Base-by-base conservation (phyloP, 2,329 filamentous ascomycete genomes). In the Xylariaceae sp. region DNA sequence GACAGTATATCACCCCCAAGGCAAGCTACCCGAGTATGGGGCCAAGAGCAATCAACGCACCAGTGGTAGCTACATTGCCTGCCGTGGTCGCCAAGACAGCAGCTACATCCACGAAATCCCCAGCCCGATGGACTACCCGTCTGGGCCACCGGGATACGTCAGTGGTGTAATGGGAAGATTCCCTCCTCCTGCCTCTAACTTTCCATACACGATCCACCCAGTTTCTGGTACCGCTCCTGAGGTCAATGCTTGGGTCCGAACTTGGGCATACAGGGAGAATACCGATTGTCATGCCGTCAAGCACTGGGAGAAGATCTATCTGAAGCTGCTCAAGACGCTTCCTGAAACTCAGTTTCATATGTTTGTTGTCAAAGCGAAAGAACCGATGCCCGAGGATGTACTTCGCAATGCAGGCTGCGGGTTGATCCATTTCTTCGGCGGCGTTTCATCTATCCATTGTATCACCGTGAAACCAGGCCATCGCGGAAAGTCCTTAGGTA, bases 121-220 rank as follows among this genome's bases (percentile, higher is more conserved):
- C n/a, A n/a, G n/a, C n/a, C n/a, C n/a, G n/a, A n/a, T n/a, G n/a
- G n/a, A n/a, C n/a, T n/a, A n/a, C n/a, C n/a, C n/a, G n/a, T n/a
- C n/a, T n/a, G n/a, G n/a, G n/a, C n/a, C n/a, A n/a, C n/a, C n/a
- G n/a, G n/a, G n/a, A n/a, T 80, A 36, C 69, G 80, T 34, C 77
- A 81, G 60, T 77, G 80, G 60, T 77, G 80, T 61, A 80, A 81
- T 59, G 80, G 79, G 67, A 80, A 80, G 22, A 5, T 21, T 8
- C 12, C 12, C 36, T 19, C 7, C 14, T 38, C 36, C 19, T 20
- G 11, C 36, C 19, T 8, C 36, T 19, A n/a, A n/a, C n/a, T n/a
- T 8, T 22, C 19, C 14, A 29, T 17, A 32, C 14, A 14, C 22
- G 4, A 16, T 19, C 23, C 22, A n/a, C 4, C 78, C 79, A 19